phyloP scores from a whole-genome alignment of 225 moss, liverwort and hornwort species.

The Pseudoscleropodium purum region DNA sequence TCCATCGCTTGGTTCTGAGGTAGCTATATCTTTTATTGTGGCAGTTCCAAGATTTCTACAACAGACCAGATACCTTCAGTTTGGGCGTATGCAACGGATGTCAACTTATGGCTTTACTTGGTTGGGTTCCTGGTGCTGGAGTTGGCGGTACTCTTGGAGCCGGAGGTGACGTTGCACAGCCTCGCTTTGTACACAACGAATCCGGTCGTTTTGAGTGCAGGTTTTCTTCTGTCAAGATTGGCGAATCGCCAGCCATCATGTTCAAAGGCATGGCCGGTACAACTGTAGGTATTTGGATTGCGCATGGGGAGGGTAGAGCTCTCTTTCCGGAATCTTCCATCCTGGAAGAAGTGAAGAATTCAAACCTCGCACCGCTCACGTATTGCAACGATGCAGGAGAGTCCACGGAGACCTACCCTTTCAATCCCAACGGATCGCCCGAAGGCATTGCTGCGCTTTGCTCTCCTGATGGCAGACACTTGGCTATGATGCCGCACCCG shows the following conservation, averaged over 20 bases:
- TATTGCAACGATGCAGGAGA: conserved; percentile 83
- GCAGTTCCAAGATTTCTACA: conserved; percentile 95
- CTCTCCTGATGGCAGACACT: conserved; percentile 83
- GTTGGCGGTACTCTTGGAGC: conserved; percentile 76
- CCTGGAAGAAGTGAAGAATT: conserved; percentile 37
- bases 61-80: conserved; percentile 82
- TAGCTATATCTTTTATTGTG: neutral
- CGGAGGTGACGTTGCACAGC: conserved; percentile 73
- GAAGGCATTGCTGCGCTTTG: conserved; percentile 87
- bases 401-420: conserved; percentile 71
- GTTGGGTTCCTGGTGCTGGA: conserved; percentile 89
- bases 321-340: conserved; percentile 71
- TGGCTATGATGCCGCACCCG: conserved; percentile 98
- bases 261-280: conserved; percentile 91
- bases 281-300: conserved; percentile 81
- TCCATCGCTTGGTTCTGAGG: neutral
- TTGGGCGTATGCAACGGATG: conserved; percentile 98
- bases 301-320: conserved; percentile 87
- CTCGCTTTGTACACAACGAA: conserved; percentile 92
- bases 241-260: conserved; percentile 88
- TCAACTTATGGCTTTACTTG: conserved; percentile 90
- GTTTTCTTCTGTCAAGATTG: conserved; percentile 74
- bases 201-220: conserved; percentile 95
- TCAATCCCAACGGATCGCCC: conserved; percentile 94
- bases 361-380: conserved; percentile 56